These are phyloP conservation scores for Diaporthe capsici DNA, from an alignment of 2,329 filamentous ascomycete species.

Conservation along the genomic window DNA sequence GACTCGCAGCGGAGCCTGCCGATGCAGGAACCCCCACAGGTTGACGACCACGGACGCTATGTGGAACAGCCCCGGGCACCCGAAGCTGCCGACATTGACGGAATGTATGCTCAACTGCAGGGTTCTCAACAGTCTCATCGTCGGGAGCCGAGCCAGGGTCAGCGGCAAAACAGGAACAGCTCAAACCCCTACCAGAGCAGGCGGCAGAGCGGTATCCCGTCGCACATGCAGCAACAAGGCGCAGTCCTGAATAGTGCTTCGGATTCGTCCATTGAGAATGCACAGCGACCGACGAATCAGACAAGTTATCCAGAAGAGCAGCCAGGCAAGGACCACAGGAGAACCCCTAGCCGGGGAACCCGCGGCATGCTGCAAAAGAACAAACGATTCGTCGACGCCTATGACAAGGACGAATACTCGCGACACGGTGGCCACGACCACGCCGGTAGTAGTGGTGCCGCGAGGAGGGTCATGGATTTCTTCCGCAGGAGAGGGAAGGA, in stretches of 20 bases:
- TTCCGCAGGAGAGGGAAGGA: slow-evolving; percentile 90
- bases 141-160: slow-evolving; percentile 49
- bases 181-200: slow-evolving; percentile 57
- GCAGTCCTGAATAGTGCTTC: slow-evolving; percentile 65
- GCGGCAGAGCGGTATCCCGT: slow-evolving; percentile 52
- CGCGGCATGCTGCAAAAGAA: slow-evolving; percentile 82
- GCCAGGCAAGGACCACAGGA: slow-evolving; percentile 59
- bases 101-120: slow-evolving; percentile 52
- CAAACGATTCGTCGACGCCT: slow-evolving; percentile 90
- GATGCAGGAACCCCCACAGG: slow-evolving; percentile 62
- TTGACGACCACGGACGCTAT: slow-evolving; percentile 56
- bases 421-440: slow-evolving; percentile 66
- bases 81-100: slow-evolving; percentile 49
- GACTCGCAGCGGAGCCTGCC: slow-evolving; percentile 68
- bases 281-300: slow-evolving; percentile 59
- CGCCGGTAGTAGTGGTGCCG: slow-evolving; percentile 87
- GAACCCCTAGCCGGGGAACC: slow-evolving; percentile 51
- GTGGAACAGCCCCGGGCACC: slow-evolving; percentile 48
- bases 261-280: slow-evolving; percentile 66
- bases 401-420: slow-evolving; percentile 79
- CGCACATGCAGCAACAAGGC: slow-evolving; percentile 62
- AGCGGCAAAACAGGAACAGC: slow-evolving; percentile 59
- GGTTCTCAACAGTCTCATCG: slow-evolving; percentile 44
- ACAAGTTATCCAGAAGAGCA: slow-evolving; percentile 57
- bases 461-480: slow-evolving; percentile 97